These are phyloP conservation scores for Solanum clarkiae DNA, from an alignment of 257 asterid species.

Conservation along the genomic window DNA sequence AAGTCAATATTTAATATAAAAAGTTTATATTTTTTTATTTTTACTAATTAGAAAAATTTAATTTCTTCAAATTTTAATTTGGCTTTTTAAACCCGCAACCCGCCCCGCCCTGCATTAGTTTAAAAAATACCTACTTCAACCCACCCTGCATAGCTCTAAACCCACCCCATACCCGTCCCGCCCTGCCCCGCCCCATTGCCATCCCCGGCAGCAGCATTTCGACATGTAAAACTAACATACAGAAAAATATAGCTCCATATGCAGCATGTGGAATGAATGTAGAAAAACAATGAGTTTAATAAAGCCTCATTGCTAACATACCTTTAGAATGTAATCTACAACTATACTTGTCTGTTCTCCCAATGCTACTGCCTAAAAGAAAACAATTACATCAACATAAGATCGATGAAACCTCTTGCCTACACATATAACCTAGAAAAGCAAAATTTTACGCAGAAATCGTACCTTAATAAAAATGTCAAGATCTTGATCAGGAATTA, in stretches of 20 bases:
- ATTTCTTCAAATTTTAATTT: no score
- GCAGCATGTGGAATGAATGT: not conserved
- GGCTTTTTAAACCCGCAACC: no score
- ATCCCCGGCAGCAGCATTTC: not conserved
- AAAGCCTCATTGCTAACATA: constrained; percentile 8
- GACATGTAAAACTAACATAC: not conserved
- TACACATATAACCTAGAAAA: not conserved
- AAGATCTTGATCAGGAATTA: constrained; percentile 51
- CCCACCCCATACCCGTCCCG: no score
- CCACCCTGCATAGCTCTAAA: no score
- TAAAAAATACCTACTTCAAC: not conserved
- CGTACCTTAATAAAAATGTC: constrained; percentile 64
- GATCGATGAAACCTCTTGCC: not conserved
- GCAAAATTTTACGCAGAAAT: constrained; percentile 4
- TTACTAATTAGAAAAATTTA: no score
- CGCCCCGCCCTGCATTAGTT: no score
- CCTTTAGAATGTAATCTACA: constrained; percentile 79
- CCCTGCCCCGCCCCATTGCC: no score
- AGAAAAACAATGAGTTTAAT: not conserved
- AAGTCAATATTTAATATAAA: no score
- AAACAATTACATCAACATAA: constrained; percentile 25
- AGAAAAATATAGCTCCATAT: not conserved
- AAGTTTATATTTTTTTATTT: no score
- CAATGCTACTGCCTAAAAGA: constrained; percentile 77
- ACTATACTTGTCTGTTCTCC: constrained; percentile 62